Conservation (phyloP, 2,329 filamentous ascomycete genomes). For the Sarocladium kiliense region DNA sequence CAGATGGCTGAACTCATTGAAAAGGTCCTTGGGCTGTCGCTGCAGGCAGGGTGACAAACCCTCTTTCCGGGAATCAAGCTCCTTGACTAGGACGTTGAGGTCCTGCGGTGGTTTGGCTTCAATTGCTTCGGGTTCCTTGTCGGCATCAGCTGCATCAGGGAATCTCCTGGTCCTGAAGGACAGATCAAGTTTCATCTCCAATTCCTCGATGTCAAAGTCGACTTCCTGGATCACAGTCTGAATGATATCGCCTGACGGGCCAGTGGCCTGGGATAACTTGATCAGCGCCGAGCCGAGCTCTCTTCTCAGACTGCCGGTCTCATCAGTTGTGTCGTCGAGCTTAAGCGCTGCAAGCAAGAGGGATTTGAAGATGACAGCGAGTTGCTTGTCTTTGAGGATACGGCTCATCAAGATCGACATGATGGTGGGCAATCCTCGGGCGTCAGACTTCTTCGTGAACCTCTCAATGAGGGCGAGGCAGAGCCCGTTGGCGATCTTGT, state of each 20-base stretch:
- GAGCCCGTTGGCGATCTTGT: conserved; percentile 68
- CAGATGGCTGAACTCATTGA: conserved; percentile 52
- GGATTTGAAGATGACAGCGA: conserved; percentile 59
- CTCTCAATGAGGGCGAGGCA: conserved; percentile 60
- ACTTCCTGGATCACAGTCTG: conserved; percentile 61
- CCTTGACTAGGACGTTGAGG: conserved; percentile 22
- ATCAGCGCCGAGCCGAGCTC: conserved; percentile 64
- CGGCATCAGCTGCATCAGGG: conserved; percentile 40
- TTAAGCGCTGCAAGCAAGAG: conserved; percentile 57
- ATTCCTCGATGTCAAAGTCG: conserved; percentile 65
- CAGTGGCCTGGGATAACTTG: conserved; percentile 54
- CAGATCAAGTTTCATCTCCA: conserved; percentile 71
- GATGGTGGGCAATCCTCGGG: conserved; percentile 52
- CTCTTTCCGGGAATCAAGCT: conserved; percentile 30
- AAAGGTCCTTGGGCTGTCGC: conserved; percentile 44
- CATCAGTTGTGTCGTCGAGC: conserved; percentile 49
- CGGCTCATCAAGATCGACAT: conserved; percentile 55
- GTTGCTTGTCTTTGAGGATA: conserved; percentile 58
- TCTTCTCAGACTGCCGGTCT: conserved; percentile 52
- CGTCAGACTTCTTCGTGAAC: conserved; percentile 54
- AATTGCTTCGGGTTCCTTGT: conserved; percentile 32
- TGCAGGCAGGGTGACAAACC: conserved; percentile 47
- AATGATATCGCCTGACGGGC: conserved; percentile 57
- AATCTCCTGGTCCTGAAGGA: conserved; percentile 56
- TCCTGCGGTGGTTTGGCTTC: background rate